These are phyloP conservation scores for Wickerhamomyces subpelliculosus DNA, from an alignment of 805 yeast genomes.

Conservation along the genomic window DNA sequence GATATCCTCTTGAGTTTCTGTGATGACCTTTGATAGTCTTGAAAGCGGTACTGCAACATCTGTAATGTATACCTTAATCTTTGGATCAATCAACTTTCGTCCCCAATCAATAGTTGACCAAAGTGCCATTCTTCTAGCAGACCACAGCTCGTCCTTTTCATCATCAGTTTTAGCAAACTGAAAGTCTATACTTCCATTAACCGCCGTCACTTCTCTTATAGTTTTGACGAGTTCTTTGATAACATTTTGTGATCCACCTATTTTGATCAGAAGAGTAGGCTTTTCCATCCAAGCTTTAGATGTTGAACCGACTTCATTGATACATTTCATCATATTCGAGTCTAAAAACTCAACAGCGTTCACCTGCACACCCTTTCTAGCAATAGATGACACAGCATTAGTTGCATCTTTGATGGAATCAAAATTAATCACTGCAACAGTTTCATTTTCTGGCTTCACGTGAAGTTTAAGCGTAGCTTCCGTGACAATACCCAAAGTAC, in stretches of 20 bases:
- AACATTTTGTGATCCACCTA: conserved; percentile 44
- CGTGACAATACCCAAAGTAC: conserved; percentile 72
- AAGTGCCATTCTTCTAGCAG: conserved; percentile 64
- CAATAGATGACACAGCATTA: conserved; percentile 53
- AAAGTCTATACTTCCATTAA: conserved; percentile 49
- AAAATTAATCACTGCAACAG: conserved; percentile 65
- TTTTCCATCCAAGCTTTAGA: conserved; percentile 46
- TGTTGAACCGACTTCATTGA: conserved; percentile 50
- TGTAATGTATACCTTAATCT: conserved; percentile 60
- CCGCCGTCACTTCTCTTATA: conserved; percentile 43
- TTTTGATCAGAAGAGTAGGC: conserved; percentile 60
- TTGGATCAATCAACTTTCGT: conserved; percentile 31
- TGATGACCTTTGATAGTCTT: conserved; percentile 52
- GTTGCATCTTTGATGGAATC: conserved; percentile 67
- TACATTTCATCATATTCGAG: conserved; percentile 61
- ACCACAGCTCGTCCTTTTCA: conserved; percentile 63
- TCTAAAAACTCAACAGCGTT: conserved; percentile 76
- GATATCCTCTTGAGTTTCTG: conserved; percentile 54
- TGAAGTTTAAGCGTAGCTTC: conserved; percentile 69
- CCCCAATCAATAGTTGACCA: conserved; percentile 70
- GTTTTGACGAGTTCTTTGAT: conserved; percentile 42
- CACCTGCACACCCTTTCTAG: conserved; percentile 55
- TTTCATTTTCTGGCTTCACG: conserved; percentile 57
- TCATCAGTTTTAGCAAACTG: conserved; percentile 57
- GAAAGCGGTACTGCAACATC: conserved; percentile 83